These are phyloP conservation scores for Agrocybe praecox DNA, from an alignment of 768 basidiomycete species.

Conservation along the genomic window DNA sequence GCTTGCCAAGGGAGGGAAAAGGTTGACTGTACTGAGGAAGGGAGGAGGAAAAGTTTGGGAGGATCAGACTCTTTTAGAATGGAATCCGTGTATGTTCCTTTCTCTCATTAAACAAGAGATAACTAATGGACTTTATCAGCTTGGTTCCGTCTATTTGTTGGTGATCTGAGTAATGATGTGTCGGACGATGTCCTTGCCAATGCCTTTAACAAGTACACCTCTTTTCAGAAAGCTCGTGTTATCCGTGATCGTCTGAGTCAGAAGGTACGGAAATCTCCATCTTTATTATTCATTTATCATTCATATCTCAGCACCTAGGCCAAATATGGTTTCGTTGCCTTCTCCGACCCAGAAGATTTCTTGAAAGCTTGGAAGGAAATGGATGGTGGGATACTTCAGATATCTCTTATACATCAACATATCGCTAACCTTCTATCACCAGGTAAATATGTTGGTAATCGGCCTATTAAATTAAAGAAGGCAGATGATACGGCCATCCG, in stretches of 20 bases:
- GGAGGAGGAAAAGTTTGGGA: constrained; percentile 98
- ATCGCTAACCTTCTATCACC: constrained; percentile 10
- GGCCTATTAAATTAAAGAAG: constrained; percentile 96
- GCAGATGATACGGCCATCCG: constrained; percentile 85
- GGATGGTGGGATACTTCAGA: constrained; percentile 71
- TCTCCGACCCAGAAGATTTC: constrained; percentile 98
- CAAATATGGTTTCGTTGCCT: constrained; percentile 96
- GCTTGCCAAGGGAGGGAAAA: constrained; percentile 86
- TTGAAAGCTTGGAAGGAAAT: constrained; percentile 99
- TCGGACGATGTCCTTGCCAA: constrained; percentile 92
- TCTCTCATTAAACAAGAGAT: not conserved
- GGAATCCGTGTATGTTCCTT: constrained; percentile 89
- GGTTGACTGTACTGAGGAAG: constrained; percentile 92
- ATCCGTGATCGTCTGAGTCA: constrained; percentile 92
- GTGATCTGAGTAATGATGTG: constrained; percentile 97
- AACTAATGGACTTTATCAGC: constrained; percentile 46
- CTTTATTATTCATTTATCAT: not conserved
- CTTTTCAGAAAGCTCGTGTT: constrained; percentile 94
- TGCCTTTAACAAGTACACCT: constrained; percentile 91
- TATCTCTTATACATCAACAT: not conserved
- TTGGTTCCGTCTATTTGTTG: constrained; percentile 98
- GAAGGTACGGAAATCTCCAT: constrained; percentile 55
- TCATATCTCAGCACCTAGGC: constrained; percentile 52
- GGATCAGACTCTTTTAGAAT: constrained; percentile 94
- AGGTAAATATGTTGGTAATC: constrained; percentile 98